A percentile compares a stretch with the other conserved stretches of the same genome.
phyloP scores from a whole-genome alignment of 129 eudicot genomes.

The Flaveria brownii region DNA sequence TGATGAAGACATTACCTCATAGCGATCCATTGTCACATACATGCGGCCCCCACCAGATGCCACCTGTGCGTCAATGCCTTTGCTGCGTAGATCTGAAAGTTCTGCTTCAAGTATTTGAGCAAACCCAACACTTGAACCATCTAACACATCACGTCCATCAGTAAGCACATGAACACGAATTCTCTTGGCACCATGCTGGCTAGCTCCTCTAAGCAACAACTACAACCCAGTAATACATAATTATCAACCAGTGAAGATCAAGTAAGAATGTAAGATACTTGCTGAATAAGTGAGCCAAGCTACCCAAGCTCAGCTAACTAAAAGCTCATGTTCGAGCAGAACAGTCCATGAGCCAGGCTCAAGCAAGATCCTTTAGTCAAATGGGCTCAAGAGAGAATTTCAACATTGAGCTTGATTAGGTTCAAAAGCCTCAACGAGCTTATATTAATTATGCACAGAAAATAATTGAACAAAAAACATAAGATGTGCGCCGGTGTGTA shows the following conservation, averaged over 20 bases:
- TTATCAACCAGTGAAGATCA: conserved; percentile 3
- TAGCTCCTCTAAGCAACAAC: conserved; percentile 79
- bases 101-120: conserved; percentile 87
- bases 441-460: not conserved
- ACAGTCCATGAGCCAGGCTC: not conserved
- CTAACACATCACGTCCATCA: conserved; percentile 97
- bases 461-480: not conserved
- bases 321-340: not conserved
- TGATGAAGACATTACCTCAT: conserved; percentile 55
- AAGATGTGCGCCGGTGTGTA: not conserved
- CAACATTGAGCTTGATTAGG: not conserved
- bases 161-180: conserved; percentile 84
- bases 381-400: not conserved
- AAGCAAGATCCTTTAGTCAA: not conserved
- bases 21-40: conserved; percentile 97
- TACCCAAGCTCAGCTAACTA: not conserved
- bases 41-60: conserved; percentile 99
- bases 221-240: conserved; percentile 30
- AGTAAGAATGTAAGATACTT: not conserved
- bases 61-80: conserved; percentile 75
- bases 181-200: conserved; percentile 81
- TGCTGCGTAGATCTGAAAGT: conserved; percentile 58
- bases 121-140: conserved; percentile 87
- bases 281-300: not conserved
- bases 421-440: not conserved